Evolutionary conservation across 805 yeast species (phyloP).

Genomic region (Groenewaldozyma salmanticensis): DNA sequence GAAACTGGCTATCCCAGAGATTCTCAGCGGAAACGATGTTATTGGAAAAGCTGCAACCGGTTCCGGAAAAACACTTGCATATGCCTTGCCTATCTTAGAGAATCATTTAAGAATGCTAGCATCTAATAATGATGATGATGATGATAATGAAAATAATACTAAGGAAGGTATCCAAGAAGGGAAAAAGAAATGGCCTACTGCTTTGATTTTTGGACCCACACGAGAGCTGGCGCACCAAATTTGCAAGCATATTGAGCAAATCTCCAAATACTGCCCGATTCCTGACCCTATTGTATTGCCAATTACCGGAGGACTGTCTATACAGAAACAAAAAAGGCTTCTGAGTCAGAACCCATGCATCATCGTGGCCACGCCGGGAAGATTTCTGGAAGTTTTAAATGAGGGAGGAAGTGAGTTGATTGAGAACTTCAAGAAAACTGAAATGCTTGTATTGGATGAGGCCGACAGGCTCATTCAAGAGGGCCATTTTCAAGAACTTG

Average conservation of each 20-base stretch:
- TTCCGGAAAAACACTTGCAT: slow-evolving; percentile 94
- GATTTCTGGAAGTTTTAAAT: slow-evolving; percentile 65
- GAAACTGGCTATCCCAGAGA: slow-evolving; percentile 59
- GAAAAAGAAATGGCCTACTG: slow-evolving; percentile 42
- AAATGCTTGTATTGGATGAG: slow-evolving; percentile 72
- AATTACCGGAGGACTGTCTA: slow-evolving; percentile 90
- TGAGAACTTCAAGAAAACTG: slow-evolving; percentile 34
- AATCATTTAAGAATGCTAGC: slow-evolving; percentile 31
- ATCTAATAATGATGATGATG: neutral
- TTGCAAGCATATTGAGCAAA: slow-evolving; percentile 55
- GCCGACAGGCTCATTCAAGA: slow-evolving; percentile 93
- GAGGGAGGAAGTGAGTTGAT: slow-evolving; percentile 28
- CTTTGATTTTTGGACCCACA: slow-evolving; percentile 85
- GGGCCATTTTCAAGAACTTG: slow-evolving; percentile 92
- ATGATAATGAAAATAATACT: neutral
- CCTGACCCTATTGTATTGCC: slow-evolving; percentile 53
- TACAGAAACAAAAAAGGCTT: slow-evolving; percentile 84
- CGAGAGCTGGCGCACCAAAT: slow-evolving; percentile 96
- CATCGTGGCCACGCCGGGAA: slow-evolving; percentile 91
- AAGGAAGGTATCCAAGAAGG: slow-evolving; percentile 5
- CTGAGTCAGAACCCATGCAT: slow-evolving; percentile 61
- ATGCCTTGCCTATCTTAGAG: slow-evolving; percentile 86
- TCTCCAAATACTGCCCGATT: slow-evolving; percentile 42
- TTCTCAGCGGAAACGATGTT: slow-evolving; percentile 65
- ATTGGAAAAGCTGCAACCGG: slow-evolving; percentile 97